Evolutionary conservation across 176 grass and related monocot genomes (phyloP), one percentile per base, ranked within the genome.

Genomic region (Musa acuminata): DNA sequence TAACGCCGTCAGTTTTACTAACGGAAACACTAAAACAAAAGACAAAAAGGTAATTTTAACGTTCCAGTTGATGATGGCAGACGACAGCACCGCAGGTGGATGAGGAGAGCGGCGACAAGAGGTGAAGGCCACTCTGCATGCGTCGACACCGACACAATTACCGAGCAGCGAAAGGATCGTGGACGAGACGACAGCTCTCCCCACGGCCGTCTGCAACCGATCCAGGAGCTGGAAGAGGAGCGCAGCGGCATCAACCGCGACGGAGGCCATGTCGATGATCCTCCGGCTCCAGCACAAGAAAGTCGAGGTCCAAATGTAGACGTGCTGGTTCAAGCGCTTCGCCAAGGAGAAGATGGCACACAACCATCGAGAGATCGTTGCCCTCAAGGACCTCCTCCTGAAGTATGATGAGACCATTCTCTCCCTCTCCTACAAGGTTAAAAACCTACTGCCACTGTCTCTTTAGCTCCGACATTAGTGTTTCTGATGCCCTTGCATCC

Each of bases 251-350:
- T 85, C 80, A 3, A 84, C 86, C 20, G 84, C 86, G 1, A 74
- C 51, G 52, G 89, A 92, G 82, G 84, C 92, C 68, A 96, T 92
- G 89, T 88, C 78, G 0, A 96, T 96, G 92, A 96, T 96, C 79
- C 79, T 87, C 52, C 88, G 88, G 26, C 84, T 91, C 64, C 86
- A 96, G 86, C 77, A 82, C 3, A 86, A 96, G 25, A 96, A 91
- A 75, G 79, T 88, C 0, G 88, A 96, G 75, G 82, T 75, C 72
- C 80, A 87, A 80, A 88, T 96, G 72, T 89, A 96, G 84, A 71
- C 52, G 1, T 83, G 89, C 12, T 89, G 92, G 80, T 85, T 89
- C 82, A 83, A 80, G 8, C 74, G 89, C 6, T 92, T 78, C 69
- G 80, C 89, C 0, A 86, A 96, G 87, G 92, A 89, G 67, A 82